Evolutionary conservation across 805 yeast species (phyloP).

Genomic region (Yarrowia hollandica): DNA sequence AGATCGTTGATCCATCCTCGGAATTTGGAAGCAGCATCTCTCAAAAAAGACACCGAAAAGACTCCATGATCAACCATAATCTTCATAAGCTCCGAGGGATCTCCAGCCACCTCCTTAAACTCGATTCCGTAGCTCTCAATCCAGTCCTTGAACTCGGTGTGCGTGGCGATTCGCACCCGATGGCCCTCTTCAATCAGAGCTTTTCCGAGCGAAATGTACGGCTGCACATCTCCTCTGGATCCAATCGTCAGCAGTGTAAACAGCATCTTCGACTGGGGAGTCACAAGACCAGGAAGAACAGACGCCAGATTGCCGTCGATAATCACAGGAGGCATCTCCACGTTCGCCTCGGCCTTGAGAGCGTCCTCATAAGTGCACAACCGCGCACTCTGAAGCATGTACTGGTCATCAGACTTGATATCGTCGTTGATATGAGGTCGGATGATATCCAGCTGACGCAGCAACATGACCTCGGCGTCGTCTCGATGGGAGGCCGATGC

Average conservation of each 20-base stretch:
- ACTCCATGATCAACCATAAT: slow-evolving; percentile 90
- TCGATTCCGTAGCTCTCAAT: slow-evolving; percentile 63
- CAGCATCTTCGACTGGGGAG: slow-evolving; percentile 41
- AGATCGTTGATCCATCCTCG: slow-evolving; percentile 80
- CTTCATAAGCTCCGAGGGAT: slow-evolving; percentile 88
- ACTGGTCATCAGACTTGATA: slow-evolving; percentile 26
- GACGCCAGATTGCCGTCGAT: slow-evolving; percentile 13
- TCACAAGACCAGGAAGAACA: background rate
- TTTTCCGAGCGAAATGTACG: slow-evolving; percentile 85
- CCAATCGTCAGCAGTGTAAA: slow-evolving; percentile 85
- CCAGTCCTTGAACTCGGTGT: slow-evolving; percentile 77
- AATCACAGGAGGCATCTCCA: slow-evolving; percentile 33
- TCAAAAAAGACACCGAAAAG: slow-evolving; percentile 75
- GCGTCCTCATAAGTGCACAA: slow-evolving; percentile 67
- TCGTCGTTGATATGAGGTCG: slow-evolving; percentile 19
- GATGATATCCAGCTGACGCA: slow-evolving; percentile 51
- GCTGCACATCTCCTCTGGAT: slow-evolving; percentile 96
- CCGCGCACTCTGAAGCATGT: slow-evolving; percentile 54
- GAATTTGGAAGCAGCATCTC: slow-evolving; percentile 80
- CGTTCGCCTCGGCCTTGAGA: slow-evolving; percentile 39
- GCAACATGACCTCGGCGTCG: slow-evolving; percentile 59
- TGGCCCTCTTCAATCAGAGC: slow-evolving; percentile 83
- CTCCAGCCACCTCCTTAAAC: slow-evolving; percentile 81
- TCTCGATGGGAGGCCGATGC: slow-evolving; percentile 48
- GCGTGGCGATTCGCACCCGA: slow-evolving; percentile 79